phyloP scores from a whole-genome alignment of 1,284 basidiomycete species.

The Heterobasidion irregulare region DNA sequence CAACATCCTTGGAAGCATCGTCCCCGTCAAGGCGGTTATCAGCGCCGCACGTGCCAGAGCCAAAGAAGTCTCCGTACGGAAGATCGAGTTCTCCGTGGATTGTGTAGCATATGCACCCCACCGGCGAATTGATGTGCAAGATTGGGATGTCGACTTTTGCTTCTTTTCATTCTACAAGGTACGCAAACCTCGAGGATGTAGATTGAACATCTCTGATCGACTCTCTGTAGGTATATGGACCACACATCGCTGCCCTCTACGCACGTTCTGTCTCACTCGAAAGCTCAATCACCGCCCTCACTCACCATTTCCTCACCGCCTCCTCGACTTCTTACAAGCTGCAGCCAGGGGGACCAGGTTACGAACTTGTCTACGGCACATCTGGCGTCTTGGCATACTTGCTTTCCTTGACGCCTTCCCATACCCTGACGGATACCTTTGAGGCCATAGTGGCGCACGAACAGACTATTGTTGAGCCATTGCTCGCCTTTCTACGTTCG shows the following conservation, averaged over 20 bases:
- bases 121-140: constrained; percentile 56
- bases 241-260: constrained; percentile 65
- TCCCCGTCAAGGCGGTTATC: constrained; percentile 51
- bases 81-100: constrained; percentile 62
- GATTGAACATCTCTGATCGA: background rate
- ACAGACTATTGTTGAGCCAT: constrained; percentile 27
- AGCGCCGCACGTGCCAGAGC: constrained; percentile 43
- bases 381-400: constrained; percentile 62
- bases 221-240: constrained; percentile 57
- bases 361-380: constrained; percentile 57
- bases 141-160: constrained; percentile 70
- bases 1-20: constrained; percentile 65
- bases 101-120: constrained; percentile 79
- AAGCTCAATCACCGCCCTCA: constrained; percentile 44
- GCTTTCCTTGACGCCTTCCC: constrained; percentile 42
- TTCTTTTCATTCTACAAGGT: constrained; percentile 77
- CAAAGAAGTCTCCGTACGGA: constrained; percentile 42
- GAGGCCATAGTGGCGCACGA: constrained; percentile 38
- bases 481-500: constrained; percentile 33
- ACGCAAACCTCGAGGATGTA: background rate
- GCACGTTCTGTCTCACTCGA: constrained; percentile 37
- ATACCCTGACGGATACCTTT: constrained; percentile 39
- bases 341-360: constrained; percentile 65
- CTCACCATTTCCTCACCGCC: constrained; percentile 65
- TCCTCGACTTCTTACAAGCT: constrained; percentile 49